Evolutionary conservation across 129 eudicot genomes (phyloP).

Genomic region (Ambrosia trifida): DNA sequence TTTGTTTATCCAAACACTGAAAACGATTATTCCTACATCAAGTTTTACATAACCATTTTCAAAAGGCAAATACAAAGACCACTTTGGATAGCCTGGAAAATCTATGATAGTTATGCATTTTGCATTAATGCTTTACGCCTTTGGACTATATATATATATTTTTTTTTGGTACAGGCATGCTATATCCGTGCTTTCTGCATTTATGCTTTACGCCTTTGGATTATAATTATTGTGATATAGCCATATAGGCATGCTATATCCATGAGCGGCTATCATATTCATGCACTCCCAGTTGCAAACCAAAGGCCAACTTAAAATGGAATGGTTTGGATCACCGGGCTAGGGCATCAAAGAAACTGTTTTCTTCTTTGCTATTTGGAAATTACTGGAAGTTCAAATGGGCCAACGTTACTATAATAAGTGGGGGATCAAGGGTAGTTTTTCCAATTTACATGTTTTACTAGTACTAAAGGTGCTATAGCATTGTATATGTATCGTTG

Average conservation of each 20-base stretch:
- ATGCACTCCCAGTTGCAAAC: not conserved
- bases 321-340: not conserved
- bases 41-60: no score
- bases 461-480: not conserved
- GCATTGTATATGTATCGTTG: not conserved
- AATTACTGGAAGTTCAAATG: not conserved
- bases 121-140: not conserved
- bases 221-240: no score
- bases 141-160: not conserved
- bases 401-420: not conserved
- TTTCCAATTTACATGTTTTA: not conserved
- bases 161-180: conserved; percentile 51
- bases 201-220: no score
- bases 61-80: no score
- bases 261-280: conserved; percentile 38
- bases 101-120: no score
- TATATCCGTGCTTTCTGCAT: conserved; percentile 41
- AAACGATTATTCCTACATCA: no score
- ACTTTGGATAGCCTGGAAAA: no score
- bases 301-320: not conserved
- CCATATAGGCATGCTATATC: no score
- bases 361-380: not conserved
- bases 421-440: not conserved
- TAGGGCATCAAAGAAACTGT: not conserved
- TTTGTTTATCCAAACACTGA: no score